A percentile compares a stretch with the other conserved stretches of the same genome.
Evolutionary conservation across 192 early-diverging fungal species (phyloP).

Genomic region (Backusella circina): DNA sequence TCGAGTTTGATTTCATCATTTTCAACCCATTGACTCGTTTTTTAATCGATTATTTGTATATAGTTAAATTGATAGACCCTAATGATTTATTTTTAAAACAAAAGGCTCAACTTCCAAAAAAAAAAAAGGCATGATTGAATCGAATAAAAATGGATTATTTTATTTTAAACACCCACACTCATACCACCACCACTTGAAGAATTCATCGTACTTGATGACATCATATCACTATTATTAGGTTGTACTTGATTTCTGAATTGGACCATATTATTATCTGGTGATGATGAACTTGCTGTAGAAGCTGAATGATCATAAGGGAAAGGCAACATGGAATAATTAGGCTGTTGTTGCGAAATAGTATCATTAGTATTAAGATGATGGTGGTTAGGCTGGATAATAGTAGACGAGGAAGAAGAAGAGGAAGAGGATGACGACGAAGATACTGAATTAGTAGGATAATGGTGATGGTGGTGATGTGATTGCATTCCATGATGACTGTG

Average conservation of each 20-base stretch:
- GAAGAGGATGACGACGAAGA: not conserved
- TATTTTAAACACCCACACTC: slow-evolving; percentile 8
- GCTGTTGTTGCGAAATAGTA: not conserved
- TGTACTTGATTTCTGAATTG: not conserved
- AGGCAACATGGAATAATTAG: not conserved
- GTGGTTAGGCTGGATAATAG: not conserved
- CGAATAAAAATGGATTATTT: not conserved
- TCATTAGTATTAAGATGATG: not conserved
- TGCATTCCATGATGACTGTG: not conserved
- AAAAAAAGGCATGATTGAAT: not conserved
- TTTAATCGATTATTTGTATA: too few species aligned
- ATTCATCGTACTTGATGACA: not conserved
- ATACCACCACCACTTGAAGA: slow-evolving; percentile 3
- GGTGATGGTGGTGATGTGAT: not conserved
- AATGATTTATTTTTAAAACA: too few species aligned
- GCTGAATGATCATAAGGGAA: not conserved
- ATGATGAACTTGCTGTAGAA: not conserved
- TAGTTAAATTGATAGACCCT: too few species aligned
- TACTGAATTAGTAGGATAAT: not conserved
- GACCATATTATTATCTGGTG: not conserved
- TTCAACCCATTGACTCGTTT: too few species aligned
- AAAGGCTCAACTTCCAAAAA: too few species aligned
- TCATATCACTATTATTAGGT: not conserved
- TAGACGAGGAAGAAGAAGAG: not conserved
- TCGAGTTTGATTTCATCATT: too few species aligned